These are phyloP conservation scores for Fusarium musae DNA, from an alignment of 2,329 filamentous ascomycete species.

Conservation along the genomic window DNA sequence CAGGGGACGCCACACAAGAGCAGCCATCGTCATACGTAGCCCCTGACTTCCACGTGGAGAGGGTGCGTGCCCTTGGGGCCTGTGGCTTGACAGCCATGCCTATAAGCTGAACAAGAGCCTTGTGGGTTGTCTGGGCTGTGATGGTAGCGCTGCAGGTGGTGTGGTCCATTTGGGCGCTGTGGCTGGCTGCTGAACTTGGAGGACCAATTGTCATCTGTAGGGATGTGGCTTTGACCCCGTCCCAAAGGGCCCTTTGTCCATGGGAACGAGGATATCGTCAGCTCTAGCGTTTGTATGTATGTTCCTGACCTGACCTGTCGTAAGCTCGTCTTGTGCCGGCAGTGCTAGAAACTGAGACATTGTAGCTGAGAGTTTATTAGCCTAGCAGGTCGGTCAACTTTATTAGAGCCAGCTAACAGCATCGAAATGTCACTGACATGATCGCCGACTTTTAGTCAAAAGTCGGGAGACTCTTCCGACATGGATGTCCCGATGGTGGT, in stretches of 20 bases:
- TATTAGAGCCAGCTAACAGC: not conserved
- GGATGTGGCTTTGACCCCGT: constrained; percentile 28
- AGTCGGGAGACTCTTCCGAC: not conserved
- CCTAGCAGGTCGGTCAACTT: not conserved
- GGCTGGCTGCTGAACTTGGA: constrained; percentile 20
- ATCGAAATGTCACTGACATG: constrained; percentile 28
- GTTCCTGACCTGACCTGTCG: not conserved
- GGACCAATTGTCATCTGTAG: constrained; percentile 8
- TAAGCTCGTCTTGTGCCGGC: not conserved
- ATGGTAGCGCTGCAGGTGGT: constrained; percentile 13
- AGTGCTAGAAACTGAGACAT: constrained; percentile 12
- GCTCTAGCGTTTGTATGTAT: constrained; percentile 3
- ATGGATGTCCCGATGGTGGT: not conserved
- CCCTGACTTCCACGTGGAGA: constrained; percentile 35
- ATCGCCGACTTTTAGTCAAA: constrained; percentile 12
- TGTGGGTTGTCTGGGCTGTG: not conserved
- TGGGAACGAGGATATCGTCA: constrained; percentile 5
- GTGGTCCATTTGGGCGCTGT: constrained; percentile 11
- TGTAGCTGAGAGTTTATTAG: constrained; percentile 19
- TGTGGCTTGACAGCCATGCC: constrained; percentile 34
- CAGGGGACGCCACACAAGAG: constrained; percentile 36
- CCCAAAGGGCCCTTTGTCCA: constrained; percentile 8
- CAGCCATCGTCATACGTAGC: constrained; percentile 16
- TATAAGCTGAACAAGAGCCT: constrained; percentile 8
- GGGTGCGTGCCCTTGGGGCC: constrained; percentile 19